Percentiles rank a stretch among this genome's conserved stretches.
Evolutionary conservation across 2,329 filamentous ascomycete species (phyloP).

Genomic region (Raffaelea deltoideospora): DNA sequence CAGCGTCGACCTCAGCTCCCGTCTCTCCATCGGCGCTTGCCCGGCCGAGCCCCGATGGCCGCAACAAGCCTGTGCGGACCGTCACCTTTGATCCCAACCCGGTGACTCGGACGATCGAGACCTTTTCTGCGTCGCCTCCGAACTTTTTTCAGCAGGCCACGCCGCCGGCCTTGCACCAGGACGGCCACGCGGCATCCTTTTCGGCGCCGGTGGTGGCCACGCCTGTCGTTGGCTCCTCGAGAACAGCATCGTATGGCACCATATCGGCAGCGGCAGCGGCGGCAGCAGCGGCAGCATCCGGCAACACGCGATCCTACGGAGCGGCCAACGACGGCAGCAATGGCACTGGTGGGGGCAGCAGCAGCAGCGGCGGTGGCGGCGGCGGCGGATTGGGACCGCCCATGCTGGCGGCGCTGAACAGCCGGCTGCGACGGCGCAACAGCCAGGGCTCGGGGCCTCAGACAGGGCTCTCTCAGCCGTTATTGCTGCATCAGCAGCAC

Average conservation of each 20-base stretch:
- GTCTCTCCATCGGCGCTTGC: slow-evolving; percentile 7
- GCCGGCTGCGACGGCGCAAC: slow-evolving; percentile 72
- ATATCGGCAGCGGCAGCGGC: background rate
- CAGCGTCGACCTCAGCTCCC: background rate
- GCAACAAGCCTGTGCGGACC: slow-evolving; percentile 37
- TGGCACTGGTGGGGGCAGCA: slow-evolving; percentile 22
- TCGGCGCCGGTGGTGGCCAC: slow-evolving; percentile 14
- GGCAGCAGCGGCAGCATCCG: background rate
- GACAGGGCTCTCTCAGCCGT: background rate
- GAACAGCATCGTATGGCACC: slow-evolving; percentile 12
- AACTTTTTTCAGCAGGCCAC: too few species aligned
- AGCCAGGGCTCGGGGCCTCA: slow-evolving; percentile 44
- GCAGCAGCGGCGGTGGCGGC: slow-evolving; percentile 20
- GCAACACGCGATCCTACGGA: too few species aligned
- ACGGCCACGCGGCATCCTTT: slow-evolving; percentile 11
- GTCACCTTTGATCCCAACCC: slow-evolving; percentile 67
- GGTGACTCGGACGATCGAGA: slow-evolving; percentile 44
- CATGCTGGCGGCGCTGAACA: slow-evolving; percentile 70
- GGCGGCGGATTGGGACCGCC: slow-evolving; percentile 29
- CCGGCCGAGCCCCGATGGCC: slow-evolving; percentile 13
- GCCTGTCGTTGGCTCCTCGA: slow-evolving; percentile 18
- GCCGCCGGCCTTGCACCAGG: slow-evolving; percentile 17
- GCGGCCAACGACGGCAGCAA: background rate
- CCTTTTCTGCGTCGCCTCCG: slow-evolving; percentile 11
- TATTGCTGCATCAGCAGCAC: background rate